Percentiles rank a stretch among this genome's conserved stretches.
phyloP scores from a whole-genome alignment of 805 yeast genomes.

The Starmera caribaea region DNA sequence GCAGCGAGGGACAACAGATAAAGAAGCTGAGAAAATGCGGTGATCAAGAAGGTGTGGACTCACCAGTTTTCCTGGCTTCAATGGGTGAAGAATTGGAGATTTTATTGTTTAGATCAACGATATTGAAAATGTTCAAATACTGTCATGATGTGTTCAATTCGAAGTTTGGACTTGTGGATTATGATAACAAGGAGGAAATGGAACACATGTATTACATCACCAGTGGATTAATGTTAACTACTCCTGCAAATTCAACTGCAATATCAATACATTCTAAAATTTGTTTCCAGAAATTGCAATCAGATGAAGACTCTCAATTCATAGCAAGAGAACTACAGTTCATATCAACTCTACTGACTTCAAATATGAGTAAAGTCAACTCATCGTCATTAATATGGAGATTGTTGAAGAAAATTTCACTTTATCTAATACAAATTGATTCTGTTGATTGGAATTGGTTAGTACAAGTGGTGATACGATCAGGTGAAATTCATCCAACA shows the following conservation, averaged over 20 bases:
- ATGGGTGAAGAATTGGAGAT: conserved; percentile 17
- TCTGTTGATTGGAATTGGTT: conserved; percentile 3
- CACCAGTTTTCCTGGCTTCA: too few relatives aligned
- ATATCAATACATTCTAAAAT: conserved; percentile 21
- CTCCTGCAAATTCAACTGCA: conserved; percentile 26
- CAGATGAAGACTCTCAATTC: conserved; percentile 6
- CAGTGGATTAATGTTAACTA: conserved; percentile 23
- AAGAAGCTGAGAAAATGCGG: too few relatives aligned
- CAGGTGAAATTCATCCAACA: conserved; percentile 24
- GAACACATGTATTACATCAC: conserved; percentile 17
- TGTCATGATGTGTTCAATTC: conserved; percentile 17
- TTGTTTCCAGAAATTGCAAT: conserved; percentile 7
- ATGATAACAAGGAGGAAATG: not conserved
- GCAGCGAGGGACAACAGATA: too few relatives aligned
- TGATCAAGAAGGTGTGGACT: too few relatives aligned
- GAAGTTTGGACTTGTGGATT: conserved; percentile 3
- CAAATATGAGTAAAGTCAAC: conserved; percentile 24
- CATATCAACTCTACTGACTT: conserved; percentile 19
- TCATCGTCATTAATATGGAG: conserved; percentile 31
- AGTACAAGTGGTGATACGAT: conserved; percentile 12
- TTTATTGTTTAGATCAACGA: conserved; percentile 23
- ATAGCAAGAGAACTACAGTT: conserved; percentile 10
- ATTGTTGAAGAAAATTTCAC: conserved; percentile 20
- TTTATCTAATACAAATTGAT: conserved; percentile 2
- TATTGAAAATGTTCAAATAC: conserved; percentile 19